These are phyloP conservation scores for Claviceps digitariae DNA, from an alignment of 2,329 filamentous ascomycete genomes.

Conservation along the genomic window DNA sequence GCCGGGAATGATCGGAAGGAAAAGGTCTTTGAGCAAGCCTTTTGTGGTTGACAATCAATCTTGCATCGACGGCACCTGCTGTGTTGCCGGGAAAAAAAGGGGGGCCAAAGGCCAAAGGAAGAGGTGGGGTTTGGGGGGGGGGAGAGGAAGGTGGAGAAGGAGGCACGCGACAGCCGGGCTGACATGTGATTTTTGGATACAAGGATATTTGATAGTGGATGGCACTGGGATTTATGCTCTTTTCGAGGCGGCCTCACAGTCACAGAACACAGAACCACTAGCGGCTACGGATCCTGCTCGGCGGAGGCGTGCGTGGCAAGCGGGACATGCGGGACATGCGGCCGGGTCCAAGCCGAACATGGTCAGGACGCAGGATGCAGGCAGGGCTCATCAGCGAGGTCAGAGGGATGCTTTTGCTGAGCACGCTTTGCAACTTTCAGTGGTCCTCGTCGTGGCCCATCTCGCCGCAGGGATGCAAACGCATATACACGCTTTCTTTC, in stretches of 20 bases:
- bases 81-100: neutral
- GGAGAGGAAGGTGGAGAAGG: too few species aligned
- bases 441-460: too few species aligned
- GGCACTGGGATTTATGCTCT: neutral
- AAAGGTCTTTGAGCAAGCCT: neutral
- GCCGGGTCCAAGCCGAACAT: neutral
- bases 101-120: too few species aligned
- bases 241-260: neutral
- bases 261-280: too few species aligned
- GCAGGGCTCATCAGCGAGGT: too few species aligned
- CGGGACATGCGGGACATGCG: neutral
- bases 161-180: neutral
- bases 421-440: too few species aligned
- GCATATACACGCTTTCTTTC: too few species aligned
- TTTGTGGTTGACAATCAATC: neutral
- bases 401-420: too few species aligned
- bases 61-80: neutral
- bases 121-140: too few species aligned
- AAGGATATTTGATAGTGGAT: neutral
- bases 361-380: neutral
- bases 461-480: too few species aligned
- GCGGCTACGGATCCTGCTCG: neutral
- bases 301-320: slow-evolving; percentile 2
- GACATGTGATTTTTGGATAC: slow-evolving; percentile 3
- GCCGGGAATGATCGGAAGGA: slow-evolving; percentile 3